Conservation (phyloP, 257 asterid species). For the Solanum pimpinellifolium region DNA sequence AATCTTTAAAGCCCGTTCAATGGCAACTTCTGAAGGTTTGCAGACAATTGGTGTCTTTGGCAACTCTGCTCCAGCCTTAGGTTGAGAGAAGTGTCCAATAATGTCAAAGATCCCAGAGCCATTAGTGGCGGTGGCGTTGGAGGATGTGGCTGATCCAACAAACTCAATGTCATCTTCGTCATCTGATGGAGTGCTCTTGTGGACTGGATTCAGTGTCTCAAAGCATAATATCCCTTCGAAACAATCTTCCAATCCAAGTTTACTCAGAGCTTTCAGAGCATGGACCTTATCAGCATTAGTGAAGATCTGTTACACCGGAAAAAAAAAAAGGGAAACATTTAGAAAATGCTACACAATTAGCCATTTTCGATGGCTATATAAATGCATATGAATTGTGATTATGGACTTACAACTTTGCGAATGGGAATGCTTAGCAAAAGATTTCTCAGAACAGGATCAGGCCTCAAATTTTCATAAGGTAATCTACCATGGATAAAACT, state of each 20-base stretch:
- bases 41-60: slow-evolving; percentile 86
- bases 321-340: not conserved
- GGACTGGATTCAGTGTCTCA: slow-evolving; percentile 81
- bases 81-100: slow-evolving; percentile 53
- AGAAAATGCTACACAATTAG: not conserved
- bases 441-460: slow-evolving; percentile 77
- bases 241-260: slow-evolving; percentile 77
- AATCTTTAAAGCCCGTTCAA: slow-evolving; percentile 60
- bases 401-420: slow-evolving; percentile 69
- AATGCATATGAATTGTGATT: not conserved
- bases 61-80: slow-evolving; percentile 33
- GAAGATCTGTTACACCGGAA: slow-evolving; percentile 41
- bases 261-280: slow-evolving; percentile 52
- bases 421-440: slow-evolving; percentile 64
- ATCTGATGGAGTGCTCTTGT: slow-evolving; percentile 53
- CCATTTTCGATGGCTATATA: not conserved
- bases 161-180: slow-evolving; percentile 78
- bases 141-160: slow-evolving; percentile 25
- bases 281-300: slow-evolving; percentile 89
- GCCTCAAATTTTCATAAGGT: slow-evolving; percentile 79
- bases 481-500: slow-evolving; percentile 97
- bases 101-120: slow-evolving; percentile 57
- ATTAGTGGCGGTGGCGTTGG: not conserved
- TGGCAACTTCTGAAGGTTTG: slow-evolving; percentile 79
- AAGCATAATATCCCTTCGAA: slow-evolving; percentile 92